phyloP scores from a whole-genome alignment of 1,284 basidiomycete genomes.

The Cutaneotrichosporon mucoides region DNA sequence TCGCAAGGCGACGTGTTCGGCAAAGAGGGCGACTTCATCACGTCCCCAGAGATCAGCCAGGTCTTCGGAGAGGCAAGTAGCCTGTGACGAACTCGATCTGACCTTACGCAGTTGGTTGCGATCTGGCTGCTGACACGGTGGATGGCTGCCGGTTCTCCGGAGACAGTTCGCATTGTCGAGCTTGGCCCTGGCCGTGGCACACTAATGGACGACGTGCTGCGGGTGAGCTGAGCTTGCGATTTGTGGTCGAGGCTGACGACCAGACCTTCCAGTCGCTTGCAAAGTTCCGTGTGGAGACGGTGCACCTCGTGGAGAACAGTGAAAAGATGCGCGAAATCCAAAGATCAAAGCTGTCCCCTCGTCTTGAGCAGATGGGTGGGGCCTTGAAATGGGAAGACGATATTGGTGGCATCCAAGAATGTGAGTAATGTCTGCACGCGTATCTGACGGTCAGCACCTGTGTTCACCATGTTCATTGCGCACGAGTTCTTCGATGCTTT shows the following conservation, averaged over 20 bases:
- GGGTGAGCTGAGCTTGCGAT: constrained; percentile 55
- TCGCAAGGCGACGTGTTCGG: constrained; percentile 78
- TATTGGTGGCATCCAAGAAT: constrained; percentile 61
- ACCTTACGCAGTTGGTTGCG: constrained; percentile 62
- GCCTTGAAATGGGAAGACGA: constrained; percentile 68
- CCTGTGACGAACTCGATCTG: neutral
- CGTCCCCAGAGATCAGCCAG: constrained; percentile 94
- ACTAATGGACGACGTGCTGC: constrained; percentile 81
- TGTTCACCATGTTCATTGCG: constrained; percentile 82
- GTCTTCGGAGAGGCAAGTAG: constrained; percentile 79
- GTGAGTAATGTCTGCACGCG: constrained; percentile 26
- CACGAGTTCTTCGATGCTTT: constrained; percentile 99
- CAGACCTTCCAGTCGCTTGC: constrained; percentile 37
- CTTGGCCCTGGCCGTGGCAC: constrained; percentile 94
- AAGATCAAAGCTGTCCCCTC: constrained; percentile 53
- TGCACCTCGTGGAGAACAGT: constrained; percentile 81
- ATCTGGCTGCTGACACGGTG: constrained; percentile 83
- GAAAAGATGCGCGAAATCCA: constrained; percentile 64
- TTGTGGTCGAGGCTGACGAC: neutral
- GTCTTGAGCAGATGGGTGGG: constrained; percentile 32
- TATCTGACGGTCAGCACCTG: constrained; percentile 43
- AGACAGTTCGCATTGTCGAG: constrained; percentile 71
- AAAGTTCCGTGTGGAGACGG: constrained; percentile 51
- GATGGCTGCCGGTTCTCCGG: constrained; percentile 57
- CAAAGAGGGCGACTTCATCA: constrained; percentile 85